Evolutionary conservation across 2,329 filamentous ascomycete species (phyloP).

Genomic region (Colletotrichum sp.): DNA sequence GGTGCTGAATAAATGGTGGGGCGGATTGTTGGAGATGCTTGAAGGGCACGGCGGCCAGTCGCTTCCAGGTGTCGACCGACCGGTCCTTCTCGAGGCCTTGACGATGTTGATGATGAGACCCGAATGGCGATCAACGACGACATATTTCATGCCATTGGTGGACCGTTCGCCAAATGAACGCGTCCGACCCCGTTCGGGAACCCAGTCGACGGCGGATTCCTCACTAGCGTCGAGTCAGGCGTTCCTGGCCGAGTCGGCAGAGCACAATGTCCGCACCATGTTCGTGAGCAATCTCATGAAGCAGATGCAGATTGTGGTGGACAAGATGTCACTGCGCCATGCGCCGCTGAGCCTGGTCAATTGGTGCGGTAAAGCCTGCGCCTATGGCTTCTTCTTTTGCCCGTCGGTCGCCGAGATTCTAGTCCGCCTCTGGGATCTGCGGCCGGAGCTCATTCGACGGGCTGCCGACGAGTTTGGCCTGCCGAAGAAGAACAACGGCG

Average conservation of each 20-base stretch:
- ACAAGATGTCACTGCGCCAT: slow-evolving; percentile 84
- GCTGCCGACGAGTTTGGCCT: slow-evolving; percentile 74
- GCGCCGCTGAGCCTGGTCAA: slow-evolving; percentile 71
- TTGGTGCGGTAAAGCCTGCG: slow-evolving; percentile 89
- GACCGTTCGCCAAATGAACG: slow-evolving; percentile 58
- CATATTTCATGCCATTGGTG: slow-evolving; percentile 67
- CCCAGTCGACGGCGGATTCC: slow-evolving; percentile 58
- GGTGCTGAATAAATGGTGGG: slow-evolving; percentile 93
- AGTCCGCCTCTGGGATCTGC: slow-evolving; percentile 79
- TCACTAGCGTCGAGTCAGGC: slow-evolving; percentile 71
- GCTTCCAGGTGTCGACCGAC: slow-evolving; percentile 83
- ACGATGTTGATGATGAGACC: slow-evolving; percentile 85
- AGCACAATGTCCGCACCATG: slow-evolving; percentile 88
- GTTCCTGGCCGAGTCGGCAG: slow-evolving; percentile 69
- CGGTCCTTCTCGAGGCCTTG: slow-evolving; percentile 78
- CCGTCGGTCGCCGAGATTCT: slow-evolving; percentile 85
- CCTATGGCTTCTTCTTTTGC: slow-evolving; percentile 93
- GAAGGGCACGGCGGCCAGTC: slow-evolving; percentile 72
- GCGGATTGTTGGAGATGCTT: slow-evolving; percentile 79
- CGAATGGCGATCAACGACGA: slow-evolving; percentile 82
- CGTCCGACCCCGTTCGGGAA: slow-evolving; percentile 50
- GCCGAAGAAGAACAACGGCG: slow-evolving; percentile 57
- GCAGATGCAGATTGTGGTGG: slow-evolving; percentile 86
- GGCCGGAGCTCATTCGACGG: slow-evolving; percentile 71
- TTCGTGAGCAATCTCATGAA: slow-evolving; percentile 82